Base-by-base conservation (phyloP, 2,329 filamentous ascomycete genomes). In the Sclerotinia sclerotiorum region DNA sequence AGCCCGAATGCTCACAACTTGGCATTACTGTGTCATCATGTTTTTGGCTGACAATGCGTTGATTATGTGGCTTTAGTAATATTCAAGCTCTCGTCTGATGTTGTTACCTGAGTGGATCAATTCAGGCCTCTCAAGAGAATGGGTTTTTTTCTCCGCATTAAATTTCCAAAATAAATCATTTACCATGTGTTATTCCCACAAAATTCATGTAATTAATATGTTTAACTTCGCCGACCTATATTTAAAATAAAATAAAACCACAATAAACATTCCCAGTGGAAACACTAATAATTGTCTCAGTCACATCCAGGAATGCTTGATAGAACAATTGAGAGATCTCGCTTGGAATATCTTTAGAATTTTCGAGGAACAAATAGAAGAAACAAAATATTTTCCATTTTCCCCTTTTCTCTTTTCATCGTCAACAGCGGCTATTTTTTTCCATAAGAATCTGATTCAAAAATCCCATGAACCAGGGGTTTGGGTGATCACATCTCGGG, bases 401-500 rank as follows among this genome's bases (percentile, higher is more conserved):
- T 58, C n/a, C 69, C 64, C 58, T 51, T 46, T 68, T 69, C 55
- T 68, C 64, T 62, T 71, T 51, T 44, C 44, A 52, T 51, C 65
- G 54, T 42, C 32, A 67, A 67, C 62, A 64, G 67, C 67, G 67
- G 60, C 61, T 65, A 68, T n/a, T 52, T 42, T 39, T 66, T 66
- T 66, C 54, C n/a, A 48, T 39, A 19, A 48, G 51, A 62, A 39
- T 13, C 17, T 62, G 58, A 49, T 48, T 63, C 27, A 8, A 32
- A 51, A 66, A 58, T 68, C 67, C 72, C 73, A 65, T 69, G 54
- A 71, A 71, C 72, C 70, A 71, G 73, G 73, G 69, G 55, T 73
- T 66, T 60, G 71, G 72, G 68, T 69, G 72, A 74, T 74, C 72
- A 65, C 65, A 65, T 70, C 69, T 73, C 72, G 72, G 73, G 70